Base-by-base conservation (phyloP, 441 rosid species). In the Corymbia calophylla region DNA sequence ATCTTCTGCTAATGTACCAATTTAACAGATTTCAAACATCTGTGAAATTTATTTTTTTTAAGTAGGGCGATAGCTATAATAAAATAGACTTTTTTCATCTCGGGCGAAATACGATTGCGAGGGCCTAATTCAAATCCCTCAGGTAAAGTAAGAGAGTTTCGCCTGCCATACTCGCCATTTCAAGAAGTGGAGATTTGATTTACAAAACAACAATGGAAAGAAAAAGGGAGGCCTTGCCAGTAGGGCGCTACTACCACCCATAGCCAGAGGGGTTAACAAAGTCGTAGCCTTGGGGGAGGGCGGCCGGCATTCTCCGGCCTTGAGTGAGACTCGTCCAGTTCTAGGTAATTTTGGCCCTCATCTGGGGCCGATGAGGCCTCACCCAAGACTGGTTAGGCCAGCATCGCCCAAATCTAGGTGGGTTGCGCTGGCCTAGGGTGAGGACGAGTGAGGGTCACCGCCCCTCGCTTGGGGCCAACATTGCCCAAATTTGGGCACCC, bases 381-480 rank as follows among this genome's bases (percentile, higher is more conserved):
- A 18, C 56, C 21, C 9, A 17, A 54, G 56, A 19, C 23, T 0
- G 0, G 3, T 21, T 16, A 21, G 9, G 56, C 21, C 0, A 0
- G 18, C 8, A 0, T 54, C 1, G 0, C 56, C 56, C 56, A 54
- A 53, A 54, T 54, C 1, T 19, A 0, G 25, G 25, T 4, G 23
- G 17, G 56, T 17, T 54, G 23, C 23, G 0, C 1, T 54, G 0
- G 23, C 23, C 23, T 8, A 54, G 18, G 56, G 21, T 54, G 56
- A 18, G 23, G 3, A 19, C 4, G 0, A 54, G 1, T 21, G 0
- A 54, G 58, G 58, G 58, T 54, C 58, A 19, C 58, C 4, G 2
- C 0, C 58, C 25, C 58, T 19, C 9, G 0, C 25, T 18, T 3
- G 10, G 25, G 58, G 25, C 58, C 58, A 54, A 19, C 58, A 54